phyloP scores from a whole-genome alignment of 2,329 filamentous ascomycete species.

The Gliomastix tumulicola region DNA sequence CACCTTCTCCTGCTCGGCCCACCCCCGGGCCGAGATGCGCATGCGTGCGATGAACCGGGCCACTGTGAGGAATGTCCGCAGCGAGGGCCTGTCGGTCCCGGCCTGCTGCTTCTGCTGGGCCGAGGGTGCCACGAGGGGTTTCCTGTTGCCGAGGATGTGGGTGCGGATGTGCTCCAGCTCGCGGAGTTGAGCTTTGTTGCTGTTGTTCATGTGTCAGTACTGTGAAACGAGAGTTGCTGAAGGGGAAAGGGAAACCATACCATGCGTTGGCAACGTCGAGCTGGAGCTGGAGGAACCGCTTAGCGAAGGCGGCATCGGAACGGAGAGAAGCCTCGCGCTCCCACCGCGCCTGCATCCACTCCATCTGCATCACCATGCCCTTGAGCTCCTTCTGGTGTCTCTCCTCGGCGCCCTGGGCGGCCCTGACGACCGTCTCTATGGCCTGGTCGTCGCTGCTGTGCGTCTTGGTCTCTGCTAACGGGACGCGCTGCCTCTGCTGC shows the following conservation, averaged over 20 bases:
- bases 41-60: constrained; percentile 47
- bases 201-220: constrained; percentile 28
- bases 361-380: constrained; percentile 81
- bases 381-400: constrained; percentile 69
- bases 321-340: constrained; percentile 75
- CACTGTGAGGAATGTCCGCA: constrained; percentile 37
- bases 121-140: constrained; percentile 21
- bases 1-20: constrained; percentile 44
- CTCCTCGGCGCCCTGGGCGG: constrained; percentile 56
- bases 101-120: constrained; percentile 4
- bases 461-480: constrained; percentile 18
- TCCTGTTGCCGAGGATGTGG: constrained; percentile 29
- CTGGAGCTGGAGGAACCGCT: constrained; percentile 73
- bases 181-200: constrained; percentile 85
- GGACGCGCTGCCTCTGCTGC: constrained; percentile 16
- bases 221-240: neutral
- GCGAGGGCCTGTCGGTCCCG: constrained; percentile 14
- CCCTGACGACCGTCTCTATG: constrained; percentile 51
- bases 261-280: constrained; percentile 82
- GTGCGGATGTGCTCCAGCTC: constrained; percentile 74
- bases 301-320: constrained; percentile 75
- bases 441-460: constrained; percentile 36
- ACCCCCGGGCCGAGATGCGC: constrained; percentile 37
- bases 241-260: constrained; percentile 48
- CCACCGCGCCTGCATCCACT: constrained; percentile 80